Conservation (phyloP, 2,329 filamentous ascomycete genomes). For the Clonostachys rhizophaga region DNA sequence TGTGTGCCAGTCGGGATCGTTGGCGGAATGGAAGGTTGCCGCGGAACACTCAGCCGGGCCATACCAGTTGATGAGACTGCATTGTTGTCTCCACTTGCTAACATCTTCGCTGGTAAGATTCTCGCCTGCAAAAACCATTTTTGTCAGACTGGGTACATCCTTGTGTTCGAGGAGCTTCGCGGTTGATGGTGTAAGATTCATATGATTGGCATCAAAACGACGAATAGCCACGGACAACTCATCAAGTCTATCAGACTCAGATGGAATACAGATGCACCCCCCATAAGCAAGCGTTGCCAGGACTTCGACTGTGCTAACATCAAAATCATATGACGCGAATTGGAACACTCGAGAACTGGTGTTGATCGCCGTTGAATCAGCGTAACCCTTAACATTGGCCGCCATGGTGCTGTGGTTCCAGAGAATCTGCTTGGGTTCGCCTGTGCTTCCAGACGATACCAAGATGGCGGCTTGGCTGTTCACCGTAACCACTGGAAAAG, state of each 20-base stretch:
- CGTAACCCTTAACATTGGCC: slow-evolving; percentile 33
- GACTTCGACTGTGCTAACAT: slow-evolving; percentile 5
- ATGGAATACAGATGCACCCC: slow-evolving; percentile 8
- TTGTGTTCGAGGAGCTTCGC: slow-evolving; percentile 11
- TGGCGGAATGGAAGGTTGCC: no score
- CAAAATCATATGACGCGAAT: slow-evolving; percentile 26
- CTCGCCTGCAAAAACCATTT: slow-evolving; percentile 12
- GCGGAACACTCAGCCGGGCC: slow-evolving; percentile 1
- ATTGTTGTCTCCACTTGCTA: not conserved
- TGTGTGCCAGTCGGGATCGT: no score
- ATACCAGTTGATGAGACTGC: not conserved
- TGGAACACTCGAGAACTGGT: slow-evolving; percentile 32
- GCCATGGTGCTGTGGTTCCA: slow-evolving; percentile 3
- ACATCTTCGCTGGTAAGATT: slow-evolving; percentile 7
- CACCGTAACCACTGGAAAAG: no score
- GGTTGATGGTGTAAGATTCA: slow-evolving; percentile 7
- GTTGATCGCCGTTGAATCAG: slow-evolving; percentile 14
- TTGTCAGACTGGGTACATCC: slow-evolving; percentile 8
- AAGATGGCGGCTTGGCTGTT: no score
- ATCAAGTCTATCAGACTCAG: slow-evolving; percentile 5
- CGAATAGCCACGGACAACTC: slow-evolving; percentile 6
- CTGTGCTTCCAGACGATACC: slow-evolving; percentile 2
- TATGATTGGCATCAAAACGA: slow-evolving; percentile 4
- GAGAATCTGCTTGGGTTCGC: slow-evolving; percentile 5
- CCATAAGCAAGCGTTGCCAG: slow-evolving; percentile 4